These are phyloP conservation scores for Aspergillus sp. DNA, from an alignment of 2,329 filamentous ascomycete species.

Conservation along the genomic window DNA sequence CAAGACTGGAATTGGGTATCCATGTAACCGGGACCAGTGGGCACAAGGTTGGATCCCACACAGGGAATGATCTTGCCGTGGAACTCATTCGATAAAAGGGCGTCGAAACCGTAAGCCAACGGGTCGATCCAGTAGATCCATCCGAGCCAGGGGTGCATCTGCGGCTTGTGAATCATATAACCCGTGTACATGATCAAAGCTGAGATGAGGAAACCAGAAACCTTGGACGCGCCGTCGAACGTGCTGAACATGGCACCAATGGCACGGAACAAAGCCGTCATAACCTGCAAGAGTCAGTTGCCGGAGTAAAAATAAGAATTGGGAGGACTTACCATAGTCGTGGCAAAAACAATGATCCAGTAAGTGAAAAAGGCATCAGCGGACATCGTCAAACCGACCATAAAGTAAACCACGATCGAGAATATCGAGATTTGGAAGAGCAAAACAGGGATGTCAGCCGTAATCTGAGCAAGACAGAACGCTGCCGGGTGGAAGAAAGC, in stretches of 20 bases:
- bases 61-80: slow-evolving; percentile 30
- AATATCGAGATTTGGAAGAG: slow-evolving; percentile 56
- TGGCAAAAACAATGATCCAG: slow-evolving; percentile 48
- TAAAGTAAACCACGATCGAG: slow-evolving; percentile 56
- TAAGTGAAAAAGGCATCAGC: slow-evolving; percentile 57
- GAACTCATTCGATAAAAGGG: slow-evolving; percentile 33
- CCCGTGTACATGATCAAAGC: slow-evolving; percentile 36
- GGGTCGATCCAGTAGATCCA: slow-evolving; percentile 41
- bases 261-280: slow-evolving; percentile 54
- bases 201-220: slow-evolving; percentile 34
- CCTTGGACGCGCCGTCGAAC: slow-evolving; percentile 55
- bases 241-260: slow-evolving; percentile 51
- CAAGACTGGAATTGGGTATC: slow-evolving; percentile 20
- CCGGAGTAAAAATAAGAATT: too few species aligned
- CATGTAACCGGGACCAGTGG: slow-evolving; percentile 27
- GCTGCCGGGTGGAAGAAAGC: slow-evolving; percentile 51
- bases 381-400: slow-evolving; percentile 50
- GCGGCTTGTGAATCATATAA: slow-evolving; percentile 40
- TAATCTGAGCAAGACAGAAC: slow-evolving; percentile 37
- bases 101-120: slow-evolving; percentile 33
- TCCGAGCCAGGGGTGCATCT: slow-evolving; percentile 50
- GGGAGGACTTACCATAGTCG: slow-evolving; percentile 42
- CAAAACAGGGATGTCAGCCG: slow-evolving; percentile 49
- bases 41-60: slow-evolving; percentile 29
- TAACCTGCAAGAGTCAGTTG: slow-evolving; percentile 32